phyloP scores from a whole-genome alignment of 1,284 basidiomycete genomes.

The Heterobasidion occidentale region DNA sequence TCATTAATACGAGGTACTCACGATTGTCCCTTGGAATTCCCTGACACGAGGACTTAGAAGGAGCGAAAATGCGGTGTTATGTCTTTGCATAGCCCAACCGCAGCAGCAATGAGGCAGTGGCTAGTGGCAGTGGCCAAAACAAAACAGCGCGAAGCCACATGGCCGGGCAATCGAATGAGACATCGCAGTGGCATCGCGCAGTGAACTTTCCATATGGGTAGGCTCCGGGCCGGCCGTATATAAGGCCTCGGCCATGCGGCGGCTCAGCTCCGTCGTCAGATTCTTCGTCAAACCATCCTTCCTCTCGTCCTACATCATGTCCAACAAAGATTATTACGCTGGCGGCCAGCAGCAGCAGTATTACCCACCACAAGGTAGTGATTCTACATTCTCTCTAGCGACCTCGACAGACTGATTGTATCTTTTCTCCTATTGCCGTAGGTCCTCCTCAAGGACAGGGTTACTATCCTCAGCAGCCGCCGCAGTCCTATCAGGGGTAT shows the following conservation, averaged over 20 bases:
- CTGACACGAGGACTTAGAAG: background rate
- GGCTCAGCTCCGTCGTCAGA: no score
- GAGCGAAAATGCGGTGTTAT: no score
- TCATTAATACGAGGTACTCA: no score
- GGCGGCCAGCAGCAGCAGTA: conserved; percentile 40
- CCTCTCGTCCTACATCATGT: conserved; percentile 38
- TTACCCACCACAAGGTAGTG: conserved; percentile 61
- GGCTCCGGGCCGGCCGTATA: background rate
- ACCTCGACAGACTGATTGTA: background rate
- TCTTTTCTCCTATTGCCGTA: conserved; percentile 15
- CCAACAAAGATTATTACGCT: conserved; percentile 68
- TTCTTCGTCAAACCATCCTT: background rate
- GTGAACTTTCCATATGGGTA: background rate
- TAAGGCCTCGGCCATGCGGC: background rate
- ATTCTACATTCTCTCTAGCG: background rate
- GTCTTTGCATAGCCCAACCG: background rate
- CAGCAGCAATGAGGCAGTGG: background rate
- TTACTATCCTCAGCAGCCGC: conserved; percentile 73
- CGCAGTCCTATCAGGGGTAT: conserved; percentile 53
- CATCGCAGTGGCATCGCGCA: background rate
- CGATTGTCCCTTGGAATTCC: background rate
- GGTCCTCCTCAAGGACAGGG: conserved; percentile 56
- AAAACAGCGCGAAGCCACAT: background rate
- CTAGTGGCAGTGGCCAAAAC: background rate
- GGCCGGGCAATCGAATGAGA: background rate